Base-by-base conservation (phyloP, 1,139 yeast species). In the Candida tunisiensis region DNA sequence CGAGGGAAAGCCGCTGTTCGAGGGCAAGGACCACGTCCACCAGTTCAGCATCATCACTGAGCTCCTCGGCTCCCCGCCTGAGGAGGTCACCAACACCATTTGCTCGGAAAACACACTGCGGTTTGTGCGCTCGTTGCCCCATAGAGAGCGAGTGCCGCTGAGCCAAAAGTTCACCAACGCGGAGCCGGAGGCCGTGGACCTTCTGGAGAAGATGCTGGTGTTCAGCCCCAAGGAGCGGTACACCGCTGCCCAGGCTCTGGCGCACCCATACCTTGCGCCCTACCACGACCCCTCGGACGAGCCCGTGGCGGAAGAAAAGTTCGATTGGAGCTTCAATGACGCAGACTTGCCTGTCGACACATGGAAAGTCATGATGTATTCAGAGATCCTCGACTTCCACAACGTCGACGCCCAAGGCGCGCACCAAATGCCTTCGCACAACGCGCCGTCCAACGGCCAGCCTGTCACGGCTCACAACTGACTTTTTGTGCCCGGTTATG, bases 361-460 rank as follows among this genome's bases (percentile, higher is more conserved):
- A 8, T 88, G 98, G 98, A 73, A 93, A 56, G 94, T 85, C 16
- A 88, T 88, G 98, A 88, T 88, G 94, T 88, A 88, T 55, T 77
- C 93, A 28, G 98, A 88, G 55, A 88, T 88, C 36, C 62, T 88
- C 39, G 96, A 85, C 51, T 88, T 85, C 65, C 98, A 88, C 55
- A 82, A 77, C 47, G 74, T 71, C 30, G 79, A 69, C 27, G 22
- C 14, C 22, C 22, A 10, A 8, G 15, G 9, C 13, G 22, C n/a
- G n/a, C 14, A 20, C 14, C 22, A 20, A 8, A 8, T 20, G 22
- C 22, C 22, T 5, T 10, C 11, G 22, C n/a, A 10, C 14, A 9
- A 17, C 4, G 14, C 22, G 21, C 11, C 21, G 13, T 13, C n/a
- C 8, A 20, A 10, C n/a, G 22, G 14, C 3, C 13, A 13, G 13